These are phyloP conservation scores for Cystobasidiaceae sp. DNA, from an alignment of 1,284 basidiomycete genomes.

Conservation along the genomic window DNA sequence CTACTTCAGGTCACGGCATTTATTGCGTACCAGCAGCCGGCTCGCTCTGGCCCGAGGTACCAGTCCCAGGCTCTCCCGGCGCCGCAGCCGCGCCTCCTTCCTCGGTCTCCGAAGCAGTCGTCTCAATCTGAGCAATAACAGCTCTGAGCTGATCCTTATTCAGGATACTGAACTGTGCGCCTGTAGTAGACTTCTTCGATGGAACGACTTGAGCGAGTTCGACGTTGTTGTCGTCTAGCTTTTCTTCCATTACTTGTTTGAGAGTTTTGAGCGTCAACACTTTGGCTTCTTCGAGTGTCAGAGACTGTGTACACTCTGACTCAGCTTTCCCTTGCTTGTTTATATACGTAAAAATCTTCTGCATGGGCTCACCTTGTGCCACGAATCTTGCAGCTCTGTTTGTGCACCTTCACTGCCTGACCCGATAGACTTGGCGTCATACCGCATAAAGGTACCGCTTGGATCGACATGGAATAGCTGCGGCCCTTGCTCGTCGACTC, in stretches of 20 bases:
- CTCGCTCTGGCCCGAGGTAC: neutral
- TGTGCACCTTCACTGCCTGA: slow-evolving; percentile 97
- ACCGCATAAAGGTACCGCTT: slow-evolving; percentile 95
- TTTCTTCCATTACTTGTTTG: slow-evolving; percentile 99
- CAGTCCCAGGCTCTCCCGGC: neutral
- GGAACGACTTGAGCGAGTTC: slow-evolving; percentile 80
- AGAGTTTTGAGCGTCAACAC: slow-evolving; percentile 78
- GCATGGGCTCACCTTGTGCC: slow-evolving; percentile 68
- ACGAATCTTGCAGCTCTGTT: slow-evolving; percentile 93
- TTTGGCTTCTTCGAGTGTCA: slow-evolving; percentile 85
- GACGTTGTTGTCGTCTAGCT: slow-evolving; percentile 95
- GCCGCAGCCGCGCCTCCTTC: neutral
- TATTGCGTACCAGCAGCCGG: neutral
- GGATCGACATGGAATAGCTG: slow-evolving; percentile 99
- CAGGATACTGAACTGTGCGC: slow-evolving; percentile 76
- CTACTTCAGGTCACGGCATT: too few species aligned
- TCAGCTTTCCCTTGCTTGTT: neutral
- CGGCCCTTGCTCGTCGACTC: slow-evolving; percentile 91
- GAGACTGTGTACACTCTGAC: slow-evolving; percentile 60
- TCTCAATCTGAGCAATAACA: slow-evolving; percentile 53
- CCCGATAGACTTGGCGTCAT: slow-evolving; percentile 97
- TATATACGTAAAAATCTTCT: too few species aligned
- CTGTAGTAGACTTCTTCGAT: slow-evolving; percentile 33
- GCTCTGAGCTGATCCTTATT: slow-evolving; percentile 68
- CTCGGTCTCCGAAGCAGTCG: neutral